Percentiles rank a stretch among this genome's conserved stretches.
phyloP scores from a whole-genome alignment of 768 basidiomycete species.

The Amanita thiersii region DNA sequence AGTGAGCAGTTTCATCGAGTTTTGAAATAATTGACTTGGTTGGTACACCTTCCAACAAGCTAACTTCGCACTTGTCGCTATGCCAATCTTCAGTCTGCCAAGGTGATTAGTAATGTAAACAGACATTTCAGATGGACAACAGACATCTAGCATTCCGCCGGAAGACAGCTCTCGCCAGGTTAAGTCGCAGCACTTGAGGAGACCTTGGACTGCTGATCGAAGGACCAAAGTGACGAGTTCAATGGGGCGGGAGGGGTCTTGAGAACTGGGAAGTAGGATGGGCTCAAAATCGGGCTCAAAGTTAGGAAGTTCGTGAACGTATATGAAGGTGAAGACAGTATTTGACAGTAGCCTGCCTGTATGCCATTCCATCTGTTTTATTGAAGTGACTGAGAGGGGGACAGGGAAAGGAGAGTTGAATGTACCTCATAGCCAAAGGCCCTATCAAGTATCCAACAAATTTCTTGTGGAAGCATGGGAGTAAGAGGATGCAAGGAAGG shows the following conservation, averaged over 20 bases:
- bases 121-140: constrained; percentile 17
- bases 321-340: constrained; percentile 73
- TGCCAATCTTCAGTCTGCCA: constrained; percentile 82
- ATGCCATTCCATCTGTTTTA: constrained; percentile 83
- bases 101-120: constrained; percentile 11
- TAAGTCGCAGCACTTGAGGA: constrained; percentile 77
- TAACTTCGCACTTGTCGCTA: constrained; percentile 80
- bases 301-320: constrained; percentile 56
- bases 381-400: background rate
- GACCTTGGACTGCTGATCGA: constrained; percentile 53
- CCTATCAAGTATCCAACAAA: constrained; percentile 85
- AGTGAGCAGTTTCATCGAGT: constrained; percentile 54
- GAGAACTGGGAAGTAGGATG: constrained; percentile 12
- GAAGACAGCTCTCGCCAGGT: constrained; percentile 77
- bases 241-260: constrained; percentile 41
- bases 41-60: constrained; percentile 57
- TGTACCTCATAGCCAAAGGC: constrained; percentile 73
- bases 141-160: constrained; percentile 69
- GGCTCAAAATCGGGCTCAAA: constrained; percentile 49
- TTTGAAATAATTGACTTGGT: constrained; percentile 41
- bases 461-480: constrained; percentile 64
- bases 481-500: constrained; percentile 56
- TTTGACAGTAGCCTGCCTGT: constrained; percentile 78
- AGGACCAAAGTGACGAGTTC: constrained; percentile 66
- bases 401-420: constrained; percentile 9